A percentile compares a stretch with the other conserved stretches of the same genome.
These are phyloP conservation scores for Talaromyces nanjingensis DNA, from an alignment of 495 filamentous ascomycete species.

Conservation along the genomic window DNA sequence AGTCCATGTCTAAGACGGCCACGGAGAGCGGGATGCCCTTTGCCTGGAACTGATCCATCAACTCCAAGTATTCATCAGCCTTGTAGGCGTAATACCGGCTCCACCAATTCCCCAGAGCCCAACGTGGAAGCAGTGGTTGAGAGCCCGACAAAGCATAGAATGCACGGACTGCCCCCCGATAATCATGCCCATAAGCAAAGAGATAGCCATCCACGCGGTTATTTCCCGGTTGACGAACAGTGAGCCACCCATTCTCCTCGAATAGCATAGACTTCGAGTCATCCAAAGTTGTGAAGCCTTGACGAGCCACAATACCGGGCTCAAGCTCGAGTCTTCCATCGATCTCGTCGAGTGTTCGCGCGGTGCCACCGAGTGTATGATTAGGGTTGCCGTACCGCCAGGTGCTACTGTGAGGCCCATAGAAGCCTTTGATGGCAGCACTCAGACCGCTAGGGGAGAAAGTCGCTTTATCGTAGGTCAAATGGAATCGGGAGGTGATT, in stretches of 20 bases:
- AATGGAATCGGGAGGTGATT: constrained; percentile 41
- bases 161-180: constrained; percentile 45
- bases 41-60: constrained; percentile 42
- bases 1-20: constrained; percentile 56
- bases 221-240: constrained; percentile 24
- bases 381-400: constrained; percentile 42
- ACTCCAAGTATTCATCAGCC: constrained; percentile 40
- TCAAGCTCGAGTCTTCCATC: constrained; percentile 42
- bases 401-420: constrained; percentile 21
- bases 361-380: constrained; percentile 44
- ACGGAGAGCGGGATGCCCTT: constrained; percentile 47
- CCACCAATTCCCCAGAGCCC: constrained; percentile 58
- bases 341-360: constrained; percentile 46
- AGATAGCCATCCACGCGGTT: constrained; percentile 49
- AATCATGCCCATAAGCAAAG: constrained; percentile 49
- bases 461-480: constrained; percentile 42
- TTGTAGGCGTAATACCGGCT: constrained; percentile 50
- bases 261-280: constrained; percentile 54
- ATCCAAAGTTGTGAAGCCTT: constrained; percentile 42
- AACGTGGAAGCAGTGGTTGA: constrained; percentile 50
- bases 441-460: constrained; percentile 40
- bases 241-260: constrained; percentile 41
- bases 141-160: constrained; percentile 48
- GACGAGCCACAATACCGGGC: constrained; percentile 39
- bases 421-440: constrained; percentile 27